Evolutionary conservation across 306 rosid species (phyloP).

Genomic region (Mimosa pudica): DNA sequence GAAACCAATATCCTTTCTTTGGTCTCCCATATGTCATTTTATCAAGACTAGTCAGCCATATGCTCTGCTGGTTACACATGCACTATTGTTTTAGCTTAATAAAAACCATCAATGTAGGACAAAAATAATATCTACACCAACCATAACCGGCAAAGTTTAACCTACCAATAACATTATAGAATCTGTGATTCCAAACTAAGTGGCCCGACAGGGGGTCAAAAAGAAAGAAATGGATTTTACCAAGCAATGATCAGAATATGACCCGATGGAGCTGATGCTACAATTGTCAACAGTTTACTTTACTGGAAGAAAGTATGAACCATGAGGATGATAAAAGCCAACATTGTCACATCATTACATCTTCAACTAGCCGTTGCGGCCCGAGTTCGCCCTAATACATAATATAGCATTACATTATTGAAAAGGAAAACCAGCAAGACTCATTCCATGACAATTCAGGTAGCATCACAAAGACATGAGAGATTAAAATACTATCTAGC

Average conservation of each 20-base stretch:
- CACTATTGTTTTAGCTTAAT: conserved; percentile 35
- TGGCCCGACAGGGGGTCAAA: conserved; percentile 47
- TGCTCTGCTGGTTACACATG: conserved; percentile 44
- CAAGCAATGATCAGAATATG: conserved; percentile 6
- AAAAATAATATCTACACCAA: conserved; percentile 12
- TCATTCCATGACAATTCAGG: conserved; percentile 12
- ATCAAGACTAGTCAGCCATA: conserved; percentile 25
- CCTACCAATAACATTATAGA: conserved; percentile 42
- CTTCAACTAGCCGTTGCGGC: conserved; percentile 58
- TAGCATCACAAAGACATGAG: conserved; percentile 6
- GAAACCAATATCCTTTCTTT: neutral
- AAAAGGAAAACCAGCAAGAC: conserved; percentile 2
- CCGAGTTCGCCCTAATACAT: conserved; percentile 56
- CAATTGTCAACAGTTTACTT: conserved; percentile 54
- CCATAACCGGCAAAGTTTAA: conserved; percentile 29
- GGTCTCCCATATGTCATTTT: neutral
- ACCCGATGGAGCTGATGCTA: conserved; percentile 54
- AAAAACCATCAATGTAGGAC: conserved; percentile 31
- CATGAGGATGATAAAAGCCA: conserved; percentile 34
- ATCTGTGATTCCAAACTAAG: conserved; percentile 36
- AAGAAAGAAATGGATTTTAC: conserved; percentile 21
- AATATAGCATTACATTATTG: conserved; percentile 36
- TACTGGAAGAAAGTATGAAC: conserved; percentile 51
- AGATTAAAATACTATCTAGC: neutral
- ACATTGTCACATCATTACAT: conserved; percentile 8